Percentiles rank a stretch among this genome's conserved stretches.
These are phyloP conservation scores for Apiotrichum domesticum DNA, from an alignment of 1,284 basidiomycete species.

Conservation along the genomic window DNA sequence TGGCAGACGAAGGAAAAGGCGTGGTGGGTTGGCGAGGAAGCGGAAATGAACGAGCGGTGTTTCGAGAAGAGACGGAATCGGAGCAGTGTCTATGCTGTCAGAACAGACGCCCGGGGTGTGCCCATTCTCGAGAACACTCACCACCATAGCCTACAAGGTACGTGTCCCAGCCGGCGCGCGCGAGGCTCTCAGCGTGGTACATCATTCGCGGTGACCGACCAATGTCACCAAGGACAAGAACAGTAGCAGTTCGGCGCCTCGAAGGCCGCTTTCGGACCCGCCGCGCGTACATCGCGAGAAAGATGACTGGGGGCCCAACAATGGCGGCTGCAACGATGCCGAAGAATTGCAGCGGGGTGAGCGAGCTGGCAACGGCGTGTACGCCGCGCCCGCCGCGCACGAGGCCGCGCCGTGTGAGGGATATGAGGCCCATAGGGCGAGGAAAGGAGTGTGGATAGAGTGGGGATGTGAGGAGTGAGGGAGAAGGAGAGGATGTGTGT, in stretches of 20 bases:
- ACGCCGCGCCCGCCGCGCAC: not conserved
- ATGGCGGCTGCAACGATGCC: constrained; percentile 8
- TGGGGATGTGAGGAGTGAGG: not conserved
- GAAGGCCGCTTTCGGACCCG: constrained; percentile 17
- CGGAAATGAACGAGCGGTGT: constrained; percentile 60
- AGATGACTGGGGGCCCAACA: constrained; percentile 4
- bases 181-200: constrained; percentile 93
- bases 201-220: constrained; percentile 96
- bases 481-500: not conserved
- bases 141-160: constrained; percentile 81
- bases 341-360: constrained; percentile 2
- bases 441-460: not conserved
- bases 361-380: not conserved
- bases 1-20: constrained; percentile 53
- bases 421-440: not conserved
- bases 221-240: constrained; percentile 92
- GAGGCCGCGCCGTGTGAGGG: not conserved
- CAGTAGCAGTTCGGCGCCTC: constrained; percentile 56
- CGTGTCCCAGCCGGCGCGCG: constrained; percentile 70
- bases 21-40: constrained; percentile 63
- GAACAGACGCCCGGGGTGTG: not conserved
- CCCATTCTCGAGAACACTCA: constrained; percentile 39
- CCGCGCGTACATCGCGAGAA: constrained; percentile 7
- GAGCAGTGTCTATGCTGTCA: constrained; percentile 58
- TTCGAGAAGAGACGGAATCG: constrained; percentile 62